These are phyloP conservation scores for Radiomyces spectabilis DNA, from an alignment of 192 early-diverging fungal species.

Conservation along the genomic window DNA sequence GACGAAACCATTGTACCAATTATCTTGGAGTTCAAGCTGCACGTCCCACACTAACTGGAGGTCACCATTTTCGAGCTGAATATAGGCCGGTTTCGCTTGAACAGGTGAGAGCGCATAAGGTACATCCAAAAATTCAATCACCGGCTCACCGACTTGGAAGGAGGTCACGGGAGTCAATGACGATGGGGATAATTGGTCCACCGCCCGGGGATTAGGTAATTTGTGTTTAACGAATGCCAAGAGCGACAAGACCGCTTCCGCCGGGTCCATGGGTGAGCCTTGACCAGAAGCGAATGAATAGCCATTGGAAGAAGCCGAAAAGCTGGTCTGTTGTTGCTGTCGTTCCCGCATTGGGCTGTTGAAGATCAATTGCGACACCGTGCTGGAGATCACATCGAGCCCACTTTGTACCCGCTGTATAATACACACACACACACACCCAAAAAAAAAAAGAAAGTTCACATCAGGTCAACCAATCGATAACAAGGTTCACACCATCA, in stretches of 20 bases:
- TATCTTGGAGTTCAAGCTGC: slow-evolving; percentile 65
- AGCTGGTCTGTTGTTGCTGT: too few species aligned
- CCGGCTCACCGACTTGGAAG: slow-evolving; percentile 28
- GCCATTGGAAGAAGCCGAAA: too few species aligned
- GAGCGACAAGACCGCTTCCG: not conserved
- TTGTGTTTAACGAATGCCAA: slow-evolving; percentile 2
- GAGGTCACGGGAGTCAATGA: slow-evolving; percentile 23
- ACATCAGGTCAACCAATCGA: too few species aligned
- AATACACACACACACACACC: not conserved
- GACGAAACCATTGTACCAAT: slow-evolving; percentile 76
- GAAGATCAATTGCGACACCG: too few species aligned
- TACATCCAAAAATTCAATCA: slow-evolving; percentile 36
- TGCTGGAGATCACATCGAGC: too few species aligned
- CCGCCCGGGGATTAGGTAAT: not conserved
- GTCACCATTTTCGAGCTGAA: slow-evolving; percentile 47
- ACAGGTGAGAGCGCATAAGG: slow-evolving; percentile 48
- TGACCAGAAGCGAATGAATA: too few species aligned
- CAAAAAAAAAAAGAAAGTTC: not conserved
- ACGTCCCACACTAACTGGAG: slow-evolving; percentile 79
- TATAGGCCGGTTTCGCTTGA: slow-evolving; percentile 54
- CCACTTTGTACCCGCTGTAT: not conserved
- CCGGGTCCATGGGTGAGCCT: too few species aligned
- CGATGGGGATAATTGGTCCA: not conserved
- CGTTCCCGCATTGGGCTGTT: too few species aligned
- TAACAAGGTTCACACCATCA: not conserved